Percentiles rank a stretch among this genome's conserved stretches.
Evolutionary conservation across 2,329 filamentous ascomycete genomes (phyloP).

Genomic region (Monosporascus sp.): DNA sequence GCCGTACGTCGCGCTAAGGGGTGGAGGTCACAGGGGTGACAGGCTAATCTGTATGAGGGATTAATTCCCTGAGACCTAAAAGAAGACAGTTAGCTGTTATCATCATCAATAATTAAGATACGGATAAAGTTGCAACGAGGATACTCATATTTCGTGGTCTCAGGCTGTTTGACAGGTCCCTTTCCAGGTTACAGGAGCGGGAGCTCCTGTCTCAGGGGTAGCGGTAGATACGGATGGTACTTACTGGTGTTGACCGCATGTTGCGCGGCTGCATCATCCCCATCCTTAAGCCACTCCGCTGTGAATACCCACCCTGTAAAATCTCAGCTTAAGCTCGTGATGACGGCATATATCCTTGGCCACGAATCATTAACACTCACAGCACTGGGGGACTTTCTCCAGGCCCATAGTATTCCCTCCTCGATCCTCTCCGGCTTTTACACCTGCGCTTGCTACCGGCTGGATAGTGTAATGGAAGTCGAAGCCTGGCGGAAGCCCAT

Average conservation of each 20-base stretch:
- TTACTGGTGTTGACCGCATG: neutral
- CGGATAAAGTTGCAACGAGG: too few species aligned
- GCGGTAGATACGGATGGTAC: neutral
- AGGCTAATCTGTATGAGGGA: too few species aligned
- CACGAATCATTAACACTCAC: conserved; percentile 3
- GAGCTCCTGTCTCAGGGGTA: too few species aligned
- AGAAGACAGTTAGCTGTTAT: too few species aligned
- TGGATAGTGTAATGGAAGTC: conserved; percentile 11
- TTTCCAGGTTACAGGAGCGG: too few species aligned
- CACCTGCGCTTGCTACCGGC: neutral
- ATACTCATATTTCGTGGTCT: too few species aligned
- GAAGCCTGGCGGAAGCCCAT: neutral
- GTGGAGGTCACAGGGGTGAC: too few species aligned
- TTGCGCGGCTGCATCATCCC: neutral
- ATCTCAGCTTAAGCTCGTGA: neutral
- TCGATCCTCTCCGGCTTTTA: neutral
- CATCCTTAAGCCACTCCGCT: conserved; percentile 2
- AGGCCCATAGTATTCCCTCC: conserved; percentile 9
- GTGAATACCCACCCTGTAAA: conserved; percentile 4
- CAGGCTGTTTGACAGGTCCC: too few species aligned
- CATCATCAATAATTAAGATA: too few species aligned
- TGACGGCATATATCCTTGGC: too few species aligned
- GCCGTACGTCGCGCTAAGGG: too few species aligned
- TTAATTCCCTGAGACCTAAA: too few species aligned
- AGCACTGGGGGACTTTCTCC: conserved; percentile 8